Evolutionary conservation across 345 rosid species (phyloP), one percentile per base, ranked within the genome.

Genomic region (Populus pruinosa): DNA sequence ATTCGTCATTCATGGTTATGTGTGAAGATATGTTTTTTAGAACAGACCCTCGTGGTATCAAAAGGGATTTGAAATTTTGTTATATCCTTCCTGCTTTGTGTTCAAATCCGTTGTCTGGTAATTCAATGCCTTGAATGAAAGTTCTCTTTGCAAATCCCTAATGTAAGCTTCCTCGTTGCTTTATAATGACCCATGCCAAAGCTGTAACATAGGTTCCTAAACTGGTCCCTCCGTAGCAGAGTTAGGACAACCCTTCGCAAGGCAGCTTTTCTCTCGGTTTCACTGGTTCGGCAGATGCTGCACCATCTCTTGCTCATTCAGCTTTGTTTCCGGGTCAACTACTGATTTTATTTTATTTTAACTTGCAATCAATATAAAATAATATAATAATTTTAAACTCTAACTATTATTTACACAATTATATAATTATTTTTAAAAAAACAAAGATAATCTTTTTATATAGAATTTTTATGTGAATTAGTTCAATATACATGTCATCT

Each of bases 381-480:
- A 31, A 31, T 0, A 31, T 31, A 31, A 2, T 2, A 0, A 31
- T 31, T 2, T 31, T 31, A 31, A 2, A 31, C 0, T 33, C 5
- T 33, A 33, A 33, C 3, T 0, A 33, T 33, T 0, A 33, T 0
- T 33, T 33, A 33, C 35, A n/a, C n/a, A n/a, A n/a, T n/a, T n/a
- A n/a, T n/a, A n/a, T n/a, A n/a, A n/a, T n/a, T n/a, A n/a, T n/a
- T n/a, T n/a, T n/a, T n/a, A n/a, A n/a, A n/a, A n/a, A n/a, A n/a
- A n/a, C n/a, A n/a, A n/a, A n/a, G n/a, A n/a, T n/a, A n/a, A n/a
- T n/a, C n/a, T n/a, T n/a, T n/a, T n/a, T n/a, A n/a, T n/a, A 4
- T 33, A 0, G 0, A 0, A 33, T 5, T 33, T 0, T 33, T 5
- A 0, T 33, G 5, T 33, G 5, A 33, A 0, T 33, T 4, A 33